Evolutionary conservation across 2,329 filamentous ascomycete species (phyloP).

Genomic region (Diaporthe citri): DNA sequence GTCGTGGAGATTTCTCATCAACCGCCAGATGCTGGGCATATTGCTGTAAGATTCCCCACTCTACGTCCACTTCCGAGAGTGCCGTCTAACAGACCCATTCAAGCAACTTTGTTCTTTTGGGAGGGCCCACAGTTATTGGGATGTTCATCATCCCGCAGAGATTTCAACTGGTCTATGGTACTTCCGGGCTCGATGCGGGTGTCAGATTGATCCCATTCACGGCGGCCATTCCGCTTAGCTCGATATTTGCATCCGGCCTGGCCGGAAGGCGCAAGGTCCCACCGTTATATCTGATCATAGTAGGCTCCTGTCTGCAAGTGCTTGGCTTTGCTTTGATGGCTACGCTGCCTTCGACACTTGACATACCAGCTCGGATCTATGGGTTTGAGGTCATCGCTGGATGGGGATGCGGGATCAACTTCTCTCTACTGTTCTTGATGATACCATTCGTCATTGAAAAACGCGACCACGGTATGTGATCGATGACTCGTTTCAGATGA

Average conservation of each 20-base stretch:
- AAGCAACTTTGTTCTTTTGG: slow-evolving; percentile 9
- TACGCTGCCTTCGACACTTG: neutral
- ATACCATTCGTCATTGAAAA: neutral
- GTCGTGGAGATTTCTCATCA: neutral
- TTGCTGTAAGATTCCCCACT: neutral
- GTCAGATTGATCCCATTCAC: slow-evolving; percentile 11
- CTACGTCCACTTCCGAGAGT: neutral
- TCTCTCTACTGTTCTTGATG: slow-evolving; percentile 4
- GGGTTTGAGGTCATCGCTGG: slow-evolving; percentile 5
- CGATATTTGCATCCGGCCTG: neutral
- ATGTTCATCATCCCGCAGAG: slow-evolving; percentile 18
- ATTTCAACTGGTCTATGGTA: slow-evolving; percentile 12
- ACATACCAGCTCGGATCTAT: neutral
- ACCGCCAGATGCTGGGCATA: neutral
- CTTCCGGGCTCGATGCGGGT: neutral
- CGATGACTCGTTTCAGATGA: too few species aligned
- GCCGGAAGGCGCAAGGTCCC: neutral
- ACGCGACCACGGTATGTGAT: slow-evolving; percentile 4
- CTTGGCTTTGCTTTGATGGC: neutral
- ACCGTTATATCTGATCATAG: slow-evolving; percentile 2
- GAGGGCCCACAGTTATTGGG: neutral
- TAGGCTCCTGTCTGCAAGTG: neutral
- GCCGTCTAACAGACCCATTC: neutral
- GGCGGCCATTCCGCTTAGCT: neutral
- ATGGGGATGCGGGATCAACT: slow-evolving; percentile 3